Evolutionary conservation across 441 rosid genomes (phyloP).

Genomic region (Gossypium schwendimanii): DNA sequence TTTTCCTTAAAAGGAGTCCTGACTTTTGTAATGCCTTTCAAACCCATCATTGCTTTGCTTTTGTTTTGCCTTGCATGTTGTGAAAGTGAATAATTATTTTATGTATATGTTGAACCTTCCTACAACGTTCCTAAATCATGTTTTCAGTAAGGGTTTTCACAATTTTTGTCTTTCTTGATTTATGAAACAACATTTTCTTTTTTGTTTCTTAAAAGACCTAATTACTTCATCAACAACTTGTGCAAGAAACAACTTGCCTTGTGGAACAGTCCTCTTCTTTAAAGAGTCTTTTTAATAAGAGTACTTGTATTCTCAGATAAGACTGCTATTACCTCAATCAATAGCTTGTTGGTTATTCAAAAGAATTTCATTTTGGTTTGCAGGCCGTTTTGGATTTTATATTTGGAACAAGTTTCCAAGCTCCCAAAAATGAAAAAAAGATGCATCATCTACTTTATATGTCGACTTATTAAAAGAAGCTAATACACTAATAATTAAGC

Average conservation of each 20-base stretch:
- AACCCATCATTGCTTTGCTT: neutral
- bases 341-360: neutral
- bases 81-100: neutral
- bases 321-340: neutral
- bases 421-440: neutral
- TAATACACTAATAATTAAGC: too few relatives aligned
- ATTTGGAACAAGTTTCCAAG: neutral
- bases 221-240: neutral
- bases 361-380: neutral
- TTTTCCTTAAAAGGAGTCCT: neutral
- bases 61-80: neutral
- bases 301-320: too few relatives aligned
- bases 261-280: neutral
- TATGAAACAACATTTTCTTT: neutral
- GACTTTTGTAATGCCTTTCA: neutral
- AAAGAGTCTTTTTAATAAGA: neutral
- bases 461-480: neutral
- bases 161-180: neutral
- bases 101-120: neutral
- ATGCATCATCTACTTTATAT: neutral
- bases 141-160: neutral
- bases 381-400: neutral
- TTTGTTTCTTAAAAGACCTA: neutral
- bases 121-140: neutral
- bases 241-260: neutral